Evolutionary conservation across 1,284 basidiomycete species (phyloP).

Genomic region (Rhodotorula sp.): DNA sequence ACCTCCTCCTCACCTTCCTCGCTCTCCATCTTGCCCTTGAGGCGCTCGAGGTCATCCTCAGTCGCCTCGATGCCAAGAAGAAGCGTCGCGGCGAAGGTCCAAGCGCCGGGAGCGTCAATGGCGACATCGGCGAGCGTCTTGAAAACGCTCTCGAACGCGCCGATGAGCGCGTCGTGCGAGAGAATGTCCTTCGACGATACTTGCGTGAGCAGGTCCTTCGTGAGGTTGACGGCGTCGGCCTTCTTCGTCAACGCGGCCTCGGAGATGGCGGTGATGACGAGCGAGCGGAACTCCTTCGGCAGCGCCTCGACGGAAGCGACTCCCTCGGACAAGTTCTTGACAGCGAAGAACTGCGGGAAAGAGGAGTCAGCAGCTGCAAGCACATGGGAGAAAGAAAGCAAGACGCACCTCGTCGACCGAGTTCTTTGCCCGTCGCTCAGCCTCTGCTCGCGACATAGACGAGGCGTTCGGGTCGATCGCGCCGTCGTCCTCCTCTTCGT

Average conservation of each 20-base stretch:
- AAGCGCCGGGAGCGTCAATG: conserved; percentile 35
- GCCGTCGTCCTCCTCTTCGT: conserved; percentile 52
- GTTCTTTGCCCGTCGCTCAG: conserved; percentile 53
- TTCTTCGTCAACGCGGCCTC: conserved; percentile 74
- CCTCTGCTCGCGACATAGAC: conserved; percentile 49
- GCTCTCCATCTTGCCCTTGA: conserved; percentile 40
- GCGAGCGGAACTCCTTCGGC: conserved; percentile 61
- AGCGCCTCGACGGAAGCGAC: conserved; percentile 76
- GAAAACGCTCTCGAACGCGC: conserved; percentile 30
- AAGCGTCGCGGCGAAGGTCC: conserved; percentile 19
- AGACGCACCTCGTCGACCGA: conserved; percentile 52
- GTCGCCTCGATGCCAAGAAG: conserved; percentile 22
- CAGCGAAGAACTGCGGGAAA: conserved; percentile 42
- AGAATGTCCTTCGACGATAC: conserved; percentile 56
- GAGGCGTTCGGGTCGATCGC: conserved; percentile 56
- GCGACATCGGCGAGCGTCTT: conserved; percentile 34
- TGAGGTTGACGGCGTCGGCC: conserved; percentile 68
- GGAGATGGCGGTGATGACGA: conserved; percentile 71
- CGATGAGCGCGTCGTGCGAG: conserved; percentile 47
- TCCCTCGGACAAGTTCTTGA: conserved; percentile 76
- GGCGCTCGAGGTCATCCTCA: conserved; percentile 34
- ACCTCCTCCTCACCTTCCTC: conserved; percentile 43
- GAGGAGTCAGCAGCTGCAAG: conserved; percentile 6
- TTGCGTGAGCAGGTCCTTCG: conserved; percentile 46
- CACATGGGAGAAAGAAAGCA: conserved; percentile 43